Conservation (phyloP, 2,329 filamentous ascomycete species). For the Pyrenophora graminea region DNA sequence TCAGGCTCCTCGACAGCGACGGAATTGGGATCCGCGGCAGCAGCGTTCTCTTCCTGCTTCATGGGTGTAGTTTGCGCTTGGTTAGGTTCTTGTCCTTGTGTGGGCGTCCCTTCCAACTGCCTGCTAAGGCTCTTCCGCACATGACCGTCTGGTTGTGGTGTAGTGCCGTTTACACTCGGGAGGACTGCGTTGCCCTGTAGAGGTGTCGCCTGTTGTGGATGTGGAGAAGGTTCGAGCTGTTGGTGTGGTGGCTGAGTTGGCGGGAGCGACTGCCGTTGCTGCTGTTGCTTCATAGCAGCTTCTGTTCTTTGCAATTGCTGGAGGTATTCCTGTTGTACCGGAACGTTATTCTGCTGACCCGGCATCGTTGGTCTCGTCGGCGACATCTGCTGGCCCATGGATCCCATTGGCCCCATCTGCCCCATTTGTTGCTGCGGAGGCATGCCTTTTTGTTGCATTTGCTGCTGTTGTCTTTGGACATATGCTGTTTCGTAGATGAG, state of each 20-base stretch:
- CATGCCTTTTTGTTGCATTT: conserved; percentile 46
- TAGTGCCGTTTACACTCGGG: conserved; percentile 51
- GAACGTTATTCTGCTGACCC: conserved; percentile 49
- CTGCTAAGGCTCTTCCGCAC: conserved; percentile 45
- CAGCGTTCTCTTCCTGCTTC: conserved; percentile 31
- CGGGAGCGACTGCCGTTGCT: conserved; percentile 33
- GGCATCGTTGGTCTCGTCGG: conserved; percentile 40
- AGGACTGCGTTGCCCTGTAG: conserved; percentile 55
- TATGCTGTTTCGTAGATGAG: conserved; percentile 75
- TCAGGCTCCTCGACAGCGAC: conserved; percentile 20
- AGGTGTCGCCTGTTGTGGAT: conserved; percentile 47
- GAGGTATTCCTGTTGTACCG: conserved; percentile 54
- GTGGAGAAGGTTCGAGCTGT: conserved; percentile 16
- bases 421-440: conserved; percentile 34
- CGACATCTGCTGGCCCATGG: conserved; percentile 42
- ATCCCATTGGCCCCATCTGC: conserved; percentile 11
- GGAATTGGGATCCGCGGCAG: conserved; percentile 23
- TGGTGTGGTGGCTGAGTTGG: conserved; percentile 47
- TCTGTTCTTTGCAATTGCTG: conserved; percentile 50
- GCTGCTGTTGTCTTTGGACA: conserved; percentile 57
- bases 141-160: conserved; percentile 48
- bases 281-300: conserved; percentile 44
- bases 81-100: conserved; percentile 31
- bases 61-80: conserved; percentile 36
- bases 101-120: conserved; percentile 45